A percentile compares a stretch with the other conserved stretches of the same genome.
Evolutionary conservation across 192 early-diverging fungal species (phyloP).

Genomic region (Endogone sp.): DNA sequence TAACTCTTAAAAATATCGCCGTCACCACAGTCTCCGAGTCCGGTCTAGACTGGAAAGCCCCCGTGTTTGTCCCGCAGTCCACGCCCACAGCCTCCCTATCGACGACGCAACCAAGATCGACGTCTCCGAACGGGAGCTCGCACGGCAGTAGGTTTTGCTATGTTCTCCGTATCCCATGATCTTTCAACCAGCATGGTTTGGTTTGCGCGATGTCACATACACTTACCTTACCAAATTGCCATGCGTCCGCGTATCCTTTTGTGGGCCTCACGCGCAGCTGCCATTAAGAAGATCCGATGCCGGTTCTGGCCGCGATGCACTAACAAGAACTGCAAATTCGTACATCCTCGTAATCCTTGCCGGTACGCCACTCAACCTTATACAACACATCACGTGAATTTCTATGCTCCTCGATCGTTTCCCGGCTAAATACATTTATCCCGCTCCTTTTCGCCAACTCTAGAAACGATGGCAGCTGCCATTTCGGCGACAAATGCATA

Average conservation of each 20-base stretch:
- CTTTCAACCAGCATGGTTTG: neutral
- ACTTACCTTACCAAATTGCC: neutral
- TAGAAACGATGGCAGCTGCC: constrained; percentile 2
- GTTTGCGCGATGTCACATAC: neutral
- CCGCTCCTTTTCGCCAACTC: no score
- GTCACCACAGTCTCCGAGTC: constrained; percentile 25
- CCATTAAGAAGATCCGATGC: constrained; percentile 35
- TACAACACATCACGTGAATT: neutral
- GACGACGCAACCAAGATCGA: neutral
- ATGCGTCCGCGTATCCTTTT: neutral
- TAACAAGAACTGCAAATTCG: constrained; percentile 51
- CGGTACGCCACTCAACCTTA: constrained; percentile 20
- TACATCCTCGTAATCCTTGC: constrained; percentile 38
- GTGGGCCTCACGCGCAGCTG: neutral
- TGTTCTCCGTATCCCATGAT: no score
- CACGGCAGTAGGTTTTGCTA: neutral
- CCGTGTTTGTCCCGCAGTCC: constrained; percentile 25
- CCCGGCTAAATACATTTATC: neutral
- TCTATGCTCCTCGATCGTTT: neutral
- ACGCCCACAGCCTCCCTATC: neutral
- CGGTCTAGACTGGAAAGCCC: constrained; percentile 27
- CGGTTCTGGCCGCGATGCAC: constrained; percentile 47
- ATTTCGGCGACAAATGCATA: constrained; percentile 4
- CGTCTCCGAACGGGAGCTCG: neutral
- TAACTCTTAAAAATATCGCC: no score